Conservation (phyloP, 345 rosid genomes). For the Atalantia buxifolia region DNA sequence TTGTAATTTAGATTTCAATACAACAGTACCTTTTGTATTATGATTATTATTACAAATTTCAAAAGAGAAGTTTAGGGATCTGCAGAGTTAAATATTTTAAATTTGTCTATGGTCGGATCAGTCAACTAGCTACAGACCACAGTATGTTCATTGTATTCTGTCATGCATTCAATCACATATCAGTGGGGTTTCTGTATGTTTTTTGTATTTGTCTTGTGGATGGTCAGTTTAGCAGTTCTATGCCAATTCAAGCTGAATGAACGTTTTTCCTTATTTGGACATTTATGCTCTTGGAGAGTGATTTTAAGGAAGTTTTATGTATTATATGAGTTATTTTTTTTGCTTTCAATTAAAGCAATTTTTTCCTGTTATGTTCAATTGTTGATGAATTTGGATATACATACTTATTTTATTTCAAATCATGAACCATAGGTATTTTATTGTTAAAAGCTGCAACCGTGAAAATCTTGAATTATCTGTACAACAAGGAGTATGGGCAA, state of each 20-base stretch:
- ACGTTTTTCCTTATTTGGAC: neutral
- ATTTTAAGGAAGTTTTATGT: neutral
- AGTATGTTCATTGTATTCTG: neutral
- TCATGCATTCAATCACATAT: neutral
- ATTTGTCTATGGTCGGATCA: neutral
- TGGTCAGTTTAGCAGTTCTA: neutral
- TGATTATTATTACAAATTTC: neutral
- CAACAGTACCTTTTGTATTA: neutral
- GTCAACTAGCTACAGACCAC: neutral
- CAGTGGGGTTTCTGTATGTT: neutral
- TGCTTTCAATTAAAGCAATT: conserved; percentile 6
- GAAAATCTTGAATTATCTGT: conserved; percentile 97
- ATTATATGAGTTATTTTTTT: neutral
- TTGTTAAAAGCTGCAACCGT: conserved; percentile 93
- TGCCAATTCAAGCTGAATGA: neutral
- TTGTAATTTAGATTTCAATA: neutral
- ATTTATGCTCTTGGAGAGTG: neutral
- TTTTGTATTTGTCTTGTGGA: neutral
- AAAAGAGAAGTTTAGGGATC: neutral
- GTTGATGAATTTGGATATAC: conserved; percentile 8
- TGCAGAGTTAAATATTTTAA: neutral
- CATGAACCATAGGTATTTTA: conserved; percentile 73
- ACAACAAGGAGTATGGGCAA: conserved; percentile 99
- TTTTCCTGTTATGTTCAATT: conserved; percentile 4
- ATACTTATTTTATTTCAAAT: conserved; percentile 22